These are phyloP conservation scores for Passiflora organensis DNA, from an alignment of 345 rosid species.

Conservation along the genomic window DNA sequence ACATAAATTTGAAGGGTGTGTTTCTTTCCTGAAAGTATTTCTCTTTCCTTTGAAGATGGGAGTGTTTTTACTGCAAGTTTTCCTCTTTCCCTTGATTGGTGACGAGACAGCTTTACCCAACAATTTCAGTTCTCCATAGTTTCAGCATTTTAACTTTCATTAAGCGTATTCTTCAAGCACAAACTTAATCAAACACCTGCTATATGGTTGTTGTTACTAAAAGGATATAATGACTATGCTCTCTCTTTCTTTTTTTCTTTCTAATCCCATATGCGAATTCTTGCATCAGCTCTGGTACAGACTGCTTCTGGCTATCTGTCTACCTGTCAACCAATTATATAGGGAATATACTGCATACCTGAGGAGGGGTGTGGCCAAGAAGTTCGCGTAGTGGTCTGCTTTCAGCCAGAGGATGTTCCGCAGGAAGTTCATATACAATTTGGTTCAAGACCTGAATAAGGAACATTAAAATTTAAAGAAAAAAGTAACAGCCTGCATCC, in stretches of 20 bases:
- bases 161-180: background rate
- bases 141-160: background rate
- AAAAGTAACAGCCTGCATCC: conserved; percentile 1
- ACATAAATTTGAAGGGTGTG: background rate
- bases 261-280: background rate
- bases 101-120: no score
- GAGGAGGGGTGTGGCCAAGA: conserved; percentile 87
- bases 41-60: background rate
- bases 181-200: background rate
- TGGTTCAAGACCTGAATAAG: conserved; percentile 73
- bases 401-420: conserved; percentile 89
- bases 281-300: background rate
- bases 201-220: background rate
- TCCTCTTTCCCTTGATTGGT: background rate
- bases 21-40: background rate
- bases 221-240: background rate
- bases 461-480: conserved; percentile 5
- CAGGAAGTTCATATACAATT: conserved; percentile 86
- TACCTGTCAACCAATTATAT: background rate
- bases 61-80: background rate
- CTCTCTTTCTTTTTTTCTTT: no score
- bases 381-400: conserved; percentile 76
- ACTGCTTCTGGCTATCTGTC: no score
- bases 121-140: background rate
- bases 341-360: conserved; percentile 37